phyloP scores from a whole-genome alignment of 441 rosid genomes.

The Arabidopsis lyrata region DNA sequence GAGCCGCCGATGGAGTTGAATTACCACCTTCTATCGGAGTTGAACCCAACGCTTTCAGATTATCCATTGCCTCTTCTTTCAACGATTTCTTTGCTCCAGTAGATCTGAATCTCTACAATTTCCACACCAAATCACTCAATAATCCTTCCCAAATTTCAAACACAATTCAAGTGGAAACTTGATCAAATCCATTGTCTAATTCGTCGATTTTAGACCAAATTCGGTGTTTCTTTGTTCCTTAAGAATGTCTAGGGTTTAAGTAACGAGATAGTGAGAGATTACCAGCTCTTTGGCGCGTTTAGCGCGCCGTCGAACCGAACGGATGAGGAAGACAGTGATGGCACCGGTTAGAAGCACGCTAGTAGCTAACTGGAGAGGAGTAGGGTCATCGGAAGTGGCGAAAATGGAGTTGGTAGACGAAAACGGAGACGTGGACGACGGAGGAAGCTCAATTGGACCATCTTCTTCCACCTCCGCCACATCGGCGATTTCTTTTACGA shows the following conservation, averaged over 20 bases:
- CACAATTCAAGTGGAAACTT: not conserved
- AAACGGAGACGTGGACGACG: slow-evolving; percentile 37
- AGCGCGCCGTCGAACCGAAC: slow-evolving; percentile 82
- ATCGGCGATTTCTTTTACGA: slow-evolving; percentile 41
- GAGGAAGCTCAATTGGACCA: slow-evolving; percentile 77
- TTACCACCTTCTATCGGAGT: slow-evolving; percentile 56
- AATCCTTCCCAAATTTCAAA: not conserved
- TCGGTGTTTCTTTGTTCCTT: not conserved
- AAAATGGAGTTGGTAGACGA: slow-evolving; percentile 61
- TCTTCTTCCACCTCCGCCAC: slow-evolving; percentile 46
- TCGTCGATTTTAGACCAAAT: not conserved
- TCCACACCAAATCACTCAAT: slow-evolving; percentile 2
- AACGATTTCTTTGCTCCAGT: slow-evolving; percentile 63
- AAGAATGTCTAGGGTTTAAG: not conserved
- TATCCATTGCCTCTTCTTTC: slow-evolving; percentile 79
- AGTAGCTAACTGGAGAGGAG: slow-evolving; percentile 72
- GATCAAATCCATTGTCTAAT: not conserved
- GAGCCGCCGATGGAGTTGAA: slow-evolving; percentile 70
- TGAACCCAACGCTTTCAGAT: slow-evolving; percentile 65
- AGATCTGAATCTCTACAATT: slow-evolving; percentile 66
- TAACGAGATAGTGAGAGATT: not conserved
- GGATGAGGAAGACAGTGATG: slow-evolving; percentile 82
- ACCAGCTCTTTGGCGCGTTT: slow-evolving; percentile 77
- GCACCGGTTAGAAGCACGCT: slow-evolving; percentile 90
- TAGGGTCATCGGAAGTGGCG: slow-evolving; percentile 75